Percentiles rank a stretch among this genome's conserved stretches.
Conservation (phyloP, 2,329 filamentous ascomycete genomes). For the Sarocladiaceae sp. region DNA sequence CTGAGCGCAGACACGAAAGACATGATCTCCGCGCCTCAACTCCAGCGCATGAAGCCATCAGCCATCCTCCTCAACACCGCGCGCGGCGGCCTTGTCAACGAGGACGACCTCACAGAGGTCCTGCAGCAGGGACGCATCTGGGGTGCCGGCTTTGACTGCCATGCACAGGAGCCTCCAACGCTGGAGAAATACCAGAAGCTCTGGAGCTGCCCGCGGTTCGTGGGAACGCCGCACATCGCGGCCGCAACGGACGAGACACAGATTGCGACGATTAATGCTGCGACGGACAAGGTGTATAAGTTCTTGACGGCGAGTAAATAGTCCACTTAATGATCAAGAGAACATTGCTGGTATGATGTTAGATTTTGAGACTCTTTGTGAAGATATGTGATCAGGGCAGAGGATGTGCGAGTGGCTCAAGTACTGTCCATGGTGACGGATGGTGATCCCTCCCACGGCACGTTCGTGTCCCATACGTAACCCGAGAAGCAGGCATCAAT, state of each 20-base stretch:
- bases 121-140: constrained; percentile 24
- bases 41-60: constrained; percentile 25
- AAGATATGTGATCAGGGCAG: too few relatives aligned
- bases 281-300: constrained; percentile 10
- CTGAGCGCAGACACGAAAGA: constrained; percentile 20
- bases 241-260: constrained; percentile 29
- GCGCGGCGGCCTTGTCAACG: constrained; percentile 30
- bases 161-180: constrained; percentile 28
- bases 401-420: too few relatives aligned
- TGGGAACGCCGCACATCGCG: constrained; percentile 38
- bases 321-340: background rate
- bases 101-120: constrained; percentile 22
- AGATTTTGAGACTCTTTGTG: background rate
- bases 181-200: constrained; percentile 22
- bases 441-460: constrained; percentile 1
- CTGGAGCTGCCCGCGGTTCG: constrained; percentile 23
- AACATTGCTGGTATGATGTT: background rate
- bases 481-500: constrained; percentile 1
- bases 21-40: constrained; percentile 22
- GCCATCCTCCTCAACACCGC: constrained; percentile 31
- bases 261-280: constrained; percentile 11
- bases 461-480: background rate
- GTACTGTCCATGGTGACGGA: background rate
- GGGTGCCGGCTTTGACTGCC: constrained; percentile 29
- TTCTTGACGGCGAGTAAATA: constrained; percentile 8